A percentile compares a stretch with the other conserved stretches of the same genome.
phyloP scores from a whole-genome alignment of 805 yeast species.

The Candida nemodendra region DNA sequence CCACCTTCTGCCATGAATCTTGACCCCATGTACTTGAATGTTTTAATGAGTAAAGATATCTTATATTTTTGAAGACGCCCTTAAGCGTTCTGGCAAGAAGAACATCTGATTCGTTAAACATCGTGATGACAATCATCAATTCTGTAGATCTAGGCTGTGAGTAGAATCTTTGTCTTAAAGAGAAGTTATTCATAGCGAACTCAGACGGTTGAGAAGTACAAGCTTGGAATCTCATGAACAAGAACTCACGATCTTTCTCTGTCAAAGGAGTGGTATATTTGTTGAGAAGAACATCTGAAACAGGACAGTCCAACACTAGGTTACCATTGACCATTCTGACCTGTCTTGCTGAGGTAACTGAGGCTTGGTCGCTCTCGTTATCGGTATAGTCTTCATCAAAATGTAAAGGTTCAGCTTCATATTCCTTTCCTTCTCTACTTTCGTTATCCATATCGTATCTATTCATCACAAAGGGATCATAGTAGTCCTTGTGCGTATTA shows the following conservation, averaged over 20 bases:
- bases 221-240: conserved; percentile 90
- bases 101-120: conserved; percentile 87
- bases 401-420: conserved; percentile 13
- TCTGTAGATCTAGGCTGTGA: conserved; percentile 80
- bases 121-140: conserved; percentile 78
- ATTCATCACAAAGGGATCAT: conserved; percentile 32
- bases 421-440: conserved; percentile 19
- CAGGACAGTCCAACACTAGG: conserved; percentile 85
- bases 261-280: conserved; percentile 48
- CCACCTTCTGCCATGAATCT: conserved; percentile 92
- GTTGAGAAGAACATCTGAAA: conserved; percentile 61
- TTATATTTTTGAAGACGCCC: conserved; percentile 86
- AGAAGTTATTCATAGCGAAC: conserved; percentile 60
- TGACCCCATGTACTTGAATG: conserved; percentile 84
- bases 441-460: conserved; percentile 22
- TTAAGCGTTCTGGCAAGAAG: conserved; percentile 80
- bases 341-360: conserved; percentile 31
- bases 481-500: conserved; percentile 28
- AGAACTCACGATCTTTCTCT: conserved; percentile 57
- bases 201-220: conserved; percentile 88
- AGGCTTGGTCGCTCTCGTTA: conserved; percentile 7
- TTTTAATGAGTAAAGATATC: conserved; percentile 65
- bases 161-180: conserved; percentile 81
- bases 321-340: conserved; percentile 70
- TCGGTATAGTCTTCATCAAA: conserved; percentile 14